These are phyloP conservation scores for Carex kokanica DNA, from an alignment of 176 grass and related monocot genomes.

Conservation along the genomic window DNA sequence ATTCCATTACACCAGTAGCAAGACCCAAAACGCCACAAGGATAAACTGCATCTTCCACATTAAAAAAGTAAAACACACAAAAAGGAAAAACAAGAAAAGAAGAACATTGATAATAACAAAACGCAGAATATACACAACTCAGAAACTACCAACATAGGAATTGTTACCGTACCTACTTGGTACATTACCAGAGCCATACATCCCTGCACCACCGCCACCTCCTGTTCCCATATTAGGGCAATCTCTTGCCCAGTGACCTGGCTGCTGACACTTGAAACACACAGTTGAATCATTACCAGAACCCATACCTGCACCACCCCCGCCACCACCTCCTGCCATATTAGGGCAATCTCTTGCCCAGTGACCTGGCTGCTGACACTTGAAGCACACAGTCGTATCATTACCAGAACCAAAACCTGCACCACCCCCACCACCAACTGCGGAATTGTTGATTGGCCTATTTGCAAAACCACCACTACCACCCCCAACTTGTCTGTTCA, in stretches of 20 bases:
- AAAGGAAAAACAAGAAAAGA: neutral
- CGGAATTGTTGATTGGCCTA: constrained; percentile 20
- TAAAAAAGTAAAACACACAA: neutral
- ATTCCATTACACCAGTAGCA: neutral
- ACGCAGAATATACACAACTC: constrained; percentile 12
- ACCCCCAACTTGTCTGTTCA: constrained; percentile 38
- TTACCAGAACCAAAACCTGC: neutral
- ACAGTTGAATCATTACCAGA: neutral
- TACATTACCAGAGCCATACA: neutral
- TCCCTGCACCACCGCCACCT: neutral
- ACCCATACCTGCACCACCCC: neutral
- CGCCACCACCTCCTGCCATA: constrained; percentile 1
- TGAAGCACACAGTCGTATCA: constrained; percentile 40
- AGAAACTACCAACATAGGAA: neutral
- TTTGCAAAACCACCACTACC: constrained; percentile 20
- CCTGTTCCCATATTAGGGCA: constrained; percentile 30
- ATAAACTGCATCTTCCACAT: neutral
- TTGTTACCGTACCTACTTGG: neutral
- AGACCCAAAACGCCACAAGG: neutral
- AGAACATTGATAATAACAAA: neutral
- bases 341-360: constrained; percentile 47
- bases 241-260: constrained; percentile 53
- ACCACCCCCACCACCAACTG: constrained; percentile 10
- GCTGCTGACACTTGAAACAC: constrained; percentile 67
- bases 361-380: constrained; percentile 66